phyloP scores from a whole-genome alignment of 2,329 filamentous ascomycete species.

The Alternaria ventricosa region DNA sequence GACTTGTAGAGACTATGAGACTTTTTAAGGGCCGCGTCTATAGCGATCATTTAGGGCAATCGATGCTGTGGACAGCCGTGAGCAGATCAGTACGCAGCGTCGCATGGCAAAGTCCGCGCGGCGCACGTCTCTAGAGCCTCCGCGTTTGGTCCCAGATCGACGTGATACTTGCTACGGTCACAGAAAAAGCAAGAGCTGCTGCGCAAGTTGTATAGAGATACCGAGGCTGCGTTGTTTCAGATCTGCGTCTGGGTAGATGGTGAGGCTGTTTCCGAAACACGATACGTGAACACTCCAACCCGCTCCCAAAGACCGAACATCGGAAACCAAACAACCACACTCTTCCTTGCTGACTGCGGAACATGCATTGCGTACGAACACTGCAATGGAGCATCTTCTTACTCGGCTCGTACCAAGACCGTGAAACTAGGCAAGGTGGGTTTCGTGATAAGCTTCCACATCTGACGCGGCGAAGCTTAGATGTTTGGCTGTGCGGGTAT shows the following conservation, averaged over 20 bases:
- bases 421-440: constrained; percentile 31
- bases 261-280: constrained; percentile 34
- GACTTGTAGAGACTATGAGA: not conserved
- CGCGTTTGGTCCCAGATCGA: not conserved
- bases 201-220: not conserved
- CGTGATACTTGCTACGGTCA: not conserved
- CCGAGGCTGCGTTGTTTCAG: constrained; percentile 35
- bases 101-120: not conserved
- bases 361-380: constrained; percentile 5
- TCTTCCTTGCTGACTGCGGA: constrained; percentile 18
- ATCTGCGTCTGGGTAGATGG: constrained; percentile 29
- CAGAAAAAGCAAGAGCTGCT: not conserved
- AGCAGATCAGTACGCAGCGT: not conserved
- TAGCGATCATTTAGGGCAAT: not conserved
- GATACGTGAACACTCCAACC: constrained; percentile 3
- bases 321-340: constrained; percentile 18
- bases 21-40: not conserved
- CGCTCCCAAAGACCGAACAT: constrained; percentile 9
- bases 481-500: constrained; percentile 2
- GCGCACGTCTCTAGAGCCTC: not conserved
- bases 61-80: not conserved
- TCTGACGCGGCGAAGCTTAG: constrained; percentile 20
- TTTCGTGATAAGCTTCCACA: constrained; percentile 30
- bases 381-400: not conserved
- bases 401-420: constrained; percentile 15